Conservation (phyloP, 176 grass and related monocot species). For the Avena sativa region DNA sequence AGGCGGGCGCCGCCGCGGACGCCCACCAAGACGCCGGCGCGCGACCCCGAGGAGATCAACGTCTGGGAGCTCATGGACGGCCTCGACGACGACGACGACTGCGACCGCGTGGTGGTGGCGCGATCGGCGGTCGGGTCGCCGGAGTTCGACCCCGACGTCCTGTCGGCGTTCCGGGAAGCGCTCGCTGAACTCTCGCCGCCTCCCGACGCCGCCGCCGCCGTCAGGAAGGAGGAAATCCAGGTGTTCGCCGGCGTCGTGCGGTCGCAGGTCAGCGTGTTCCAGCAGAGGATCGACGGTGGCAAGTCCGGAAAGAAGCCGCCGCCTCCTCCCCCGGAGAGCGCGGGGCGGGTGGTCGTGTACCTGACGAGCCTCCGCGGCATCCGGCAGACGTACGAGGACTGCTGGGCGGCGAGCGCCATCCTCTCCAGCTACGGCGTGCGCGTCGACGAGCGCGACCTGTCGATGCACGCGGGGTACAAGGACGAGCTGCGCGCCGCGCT, state of each 20-base stretch:
- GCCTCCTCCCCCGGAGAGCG: conserved; percentile 50
- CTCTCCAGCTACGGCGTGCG: conserved; percentile 67
- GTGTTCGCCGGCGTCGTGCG: conserved; percentile 67
- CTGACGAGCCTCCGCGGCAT: conserved; percentile 87
- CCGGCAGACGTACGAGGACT: conserved; percentile 82
- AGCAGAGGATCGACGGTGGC: conserved; percentile 64
- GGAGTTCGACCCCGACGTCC: conserved; percentile 54
- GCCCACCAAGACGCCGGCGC: conserved; percentile 73
- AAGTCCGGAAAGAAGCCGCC: conserved; percentile 11
- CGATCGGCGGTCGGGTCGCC: conserved; percentile 36
- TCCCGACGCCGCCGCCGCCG: neutral
- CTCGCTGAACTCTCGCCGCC: conserved; percentile 39
- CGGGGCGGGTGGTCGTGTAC: conserved; percentile 68
- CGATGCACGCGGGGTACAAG: conserved; percentile 85
- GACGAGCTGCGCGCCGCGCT: conserved; percentile 70
- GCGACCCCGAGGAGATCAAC: conserved; percentile 82
- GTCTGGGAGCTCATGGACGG: conserved; percentile 97
- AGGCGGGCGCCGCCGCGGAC: conserved; percentile 57
- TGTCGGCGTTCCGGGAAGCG: conserved; percentile 56
- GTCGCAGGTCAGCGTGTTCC: conserved; percentile 57
- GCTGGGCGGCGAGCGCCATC: conserved; percentile 55
- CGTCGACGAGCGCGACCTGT: conserved; percentile 87
- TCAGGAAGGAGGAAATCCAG: conserved; percentile 41
- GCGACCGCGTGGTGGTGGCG: neutral
- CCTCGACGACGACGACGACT: conserved; percentile 20